phyloP scores from a whole-genome alignment of 441 rosid species.

The Pelargonium fulgidum region DNA sequence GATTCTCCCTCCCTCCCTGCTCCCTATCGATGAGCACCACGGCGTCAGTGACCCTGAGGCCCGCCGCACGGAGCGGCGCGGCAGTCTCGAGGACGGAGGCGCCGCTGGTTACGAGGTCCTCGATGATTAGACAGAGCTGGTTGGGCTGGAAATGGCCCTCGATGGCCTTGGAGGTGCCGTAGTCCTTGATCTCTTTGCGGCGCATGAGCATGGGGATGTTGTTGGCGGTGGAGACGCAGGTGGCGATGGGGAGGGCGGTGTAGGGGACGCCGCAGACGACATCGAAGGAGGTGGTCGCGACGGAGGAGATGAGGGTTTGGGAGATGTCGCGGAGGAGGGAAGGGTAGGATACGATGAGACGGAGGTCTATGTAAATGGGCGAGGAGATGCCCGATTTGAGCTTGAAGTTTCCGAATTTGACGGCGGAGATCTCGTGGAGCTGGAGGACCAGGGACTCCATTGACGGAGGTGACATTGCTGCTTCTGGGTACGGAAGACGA shows the following conservation, averaged over 20 bases:
- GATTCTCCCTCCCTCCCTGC: slow-evolving; percentile 83
- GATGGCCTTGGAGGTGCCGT: slow-evolving; percentile 78
- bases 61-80: slow-evolving; percentile 63
- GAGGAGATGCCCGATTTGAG: slow-evolving; percentile 88
- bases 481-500: too few relatives aligned
- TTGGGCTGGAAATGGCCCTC: slow-evolving; percentile 55
- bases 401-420: slow-evolving; percentile 82
- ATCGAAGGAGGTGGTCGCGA: slow-evolving; percentile 48
- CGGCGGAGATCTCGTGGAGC: slow-evolving; percentile 85
- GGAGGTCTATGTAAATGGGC: slow-evolving; percentile 92
- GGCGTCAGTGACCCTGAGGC: slow-evolving; percentile 70
- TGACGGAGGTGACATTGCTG: slow-evolving; percentile 29
- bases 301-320: slow-evolving; percentile 53
- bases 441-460: slow-evolving; percentile 75
- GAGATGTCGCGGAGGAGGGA: slow-evolving; percentile 72
- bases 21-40: slow-evolving; percentile 86
- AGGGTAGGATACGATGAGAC: slow-evolving; percentile 80
- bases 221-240: slow-evolving; percentile 58
- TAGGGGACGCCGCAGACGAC: slow-evolving; percentile 84
- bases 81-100: slow-evolving; percentile 83
- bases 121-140: slow-evolving; percentile 65
- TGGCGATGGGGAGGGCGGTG: slow-evolving; percentile 89
- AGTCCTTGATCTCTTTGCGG: slow-evolving; percentile 82
- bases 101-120: slow-evolving; percentile 84
- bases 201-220: slow-evolving; percentile 85